Base-by-base conservation (phyloP, 2,329 filamentous ascomycete genomes). In the Calonectria henricotiae region DNA sequence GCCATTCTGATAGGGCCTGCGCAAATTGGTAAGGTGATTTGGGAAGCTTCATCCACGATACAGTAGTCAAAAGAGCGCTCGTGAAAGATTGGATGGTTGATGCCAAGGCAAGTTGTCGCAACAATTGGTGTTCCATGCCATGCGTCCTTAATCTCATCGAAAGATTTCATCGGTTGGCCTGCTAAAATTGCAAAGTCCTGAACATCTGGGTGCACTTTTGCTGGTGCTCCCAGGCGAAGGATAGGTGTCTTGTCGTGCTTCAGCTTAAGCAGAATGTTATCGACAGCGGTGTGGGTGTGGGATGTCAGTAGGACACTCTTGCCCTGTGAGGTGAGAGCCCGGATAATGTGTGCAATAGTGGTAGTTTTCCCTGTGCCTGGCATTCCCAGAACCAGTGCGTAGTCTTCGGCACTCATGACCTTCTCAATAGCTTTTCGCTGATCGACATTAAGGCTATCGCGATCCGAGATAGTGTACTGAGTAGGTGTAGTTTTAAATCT, bases 281-380 rank as follows among this genome's bases (percentile, higher is more conserved):
- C 96, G 3, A 99, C 96, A 3, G 96, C 96, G 1, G 95, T 98
- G 79, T 99, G 96, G 0, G 96, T 99, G 81, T 98, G 98, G 0
- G 95, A 98, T 0, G 96, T 97, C 46, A 99, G 85, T 7, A 99
- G 86, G 15, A 99, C 95, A 67, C 93, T 97, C 83, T 98, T 98
- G 12, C 94, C 93, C 80, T 97, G 94, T 0, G 92, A 91, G 5
- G 96, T 92, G 35, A 99, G 86, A 0, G 96, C 94, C 51, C 94
- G 92, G 77, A 99, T 98, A 75, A 99, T 98, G 80, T 98, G 95
- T 5, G 96, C 95, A 78, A 99, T 98, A 0, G 96, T 99, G 0
- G 96, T 99, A 3, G 96, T 99, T 83, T 99, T 99, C 68, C 96
- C 96, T 0, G 96, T 99, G 8, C 96, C 96, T 1, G 96, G 96